Conservation (phyloP, 1,284 basidiomycete species). For the Ustilago bromivora region DNA sequence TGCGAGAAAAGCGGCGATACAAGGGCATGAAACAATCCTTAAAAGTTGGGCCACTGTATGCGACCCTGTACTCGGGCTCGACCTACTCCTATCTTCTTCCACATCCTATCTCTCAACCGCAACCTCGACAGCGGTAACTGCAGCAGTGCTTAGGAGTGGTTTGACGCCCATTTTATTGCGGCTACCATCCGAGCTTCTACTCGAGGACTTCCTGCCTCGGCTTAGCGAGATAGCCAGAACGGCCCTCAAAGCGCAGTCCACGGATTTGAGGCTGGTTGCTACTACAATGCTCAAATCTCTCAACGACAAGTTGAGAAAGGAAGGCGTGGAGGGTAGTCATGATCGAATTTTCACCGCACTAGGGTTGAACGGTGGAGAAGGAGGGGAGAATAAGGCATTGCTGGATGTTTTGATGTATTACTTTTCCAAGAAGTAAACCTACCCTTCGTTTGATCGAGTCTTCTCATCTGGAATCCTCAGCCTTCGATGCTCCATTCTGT, state of each 20-base stretch:
- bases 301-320: slow-evolving; percentile 9
- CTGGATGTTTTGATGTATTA: slow-evolving; percentile 57
- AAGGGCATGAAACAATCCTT: slow-evolving; percentile 32
- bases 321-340: slow-evolving; percentile 19
- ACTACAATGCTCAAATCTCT: slow-evolving; percentile 32
- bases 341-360: slow-evolving; percentile 33
- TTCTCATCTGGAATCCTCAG: too few relatives aligned
- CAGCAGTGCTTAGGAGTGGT: slow-evolving; percentile 6
- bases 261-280: slow-evolving; percentile 18
- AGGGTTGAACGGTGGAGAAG: slow-evolving; percentile 4
- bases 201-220: slow-evolving; percentile 55
- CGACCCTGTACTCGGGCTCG: slow-evolving; percentile 55
- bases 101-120: neutral
- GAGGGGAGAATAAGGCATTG: slow-evolving; percentile 6
- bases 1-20: slow-evolving; percentile 34
- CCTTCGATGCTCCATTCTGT: too few relatives aligned
- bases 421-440: slow-evolving; percentile 32
- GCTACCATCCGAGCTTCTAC: slow-evolving; percentile 47
- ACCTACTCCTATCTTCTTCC: slow-evolving; percentile 13
- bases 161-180: slow-evolving; percentile 35
- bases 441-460: too few relatives aligned
- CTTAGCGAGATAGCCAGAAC: neutral
- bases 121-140: neutral
- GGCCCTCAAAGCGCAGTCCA: neutral
- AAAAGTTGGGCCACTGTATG: slow-evolving; percentile 20